A percentile compares a stretch with the other conserved stretches of the same genome.
These are phyloP conservation scores for Puccinellia tenuiflora DNA, from an alignment of 176 grass and related monocot genomes.

Conservation along the genomic window DNA sequence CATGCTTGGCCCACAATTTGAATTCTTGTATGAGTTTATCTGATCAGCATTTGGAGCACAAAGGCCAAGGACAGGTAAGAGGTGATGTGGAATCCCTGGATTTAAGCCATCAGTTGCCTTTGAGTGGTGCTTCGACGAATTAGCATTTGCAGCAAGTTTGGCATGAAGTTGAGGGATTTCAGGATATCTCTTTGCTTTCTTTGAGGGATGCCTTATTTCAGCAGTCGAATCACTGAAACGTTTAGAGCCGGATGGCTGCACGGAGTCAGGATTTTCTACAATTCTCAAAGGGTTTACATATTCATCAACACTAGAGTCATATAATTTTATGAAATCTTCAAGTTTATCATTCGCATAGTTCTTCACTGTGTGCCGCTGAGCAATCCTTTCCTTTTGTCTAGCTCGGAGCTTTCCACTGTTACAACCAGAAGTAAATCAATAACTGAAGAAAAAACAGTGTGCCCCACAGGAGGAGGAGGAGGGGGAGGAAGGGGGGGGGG, in stretches of 20 bases:
- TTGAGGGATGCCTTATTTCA: conserved; percentile 48
- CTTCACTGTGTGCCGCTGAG: conserved; percentile 46
- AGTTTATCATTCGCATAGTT: conserved; percentile 33
- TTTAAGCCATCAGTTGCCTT: conserved; percentile 39
- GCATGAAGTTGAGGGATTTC: conserved; percentile 52
- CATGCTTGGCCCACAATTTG: conserved; percentile 24
- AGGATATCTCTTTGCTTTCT: conserved; percentile 54
- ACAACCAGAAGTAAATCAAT: conserved; percentile 38
- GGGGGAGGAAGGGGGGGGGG: background rate
- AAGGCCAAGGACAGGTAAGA: conserved; percentile 87
- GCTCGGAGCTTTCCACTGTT: conserved; percentile 83
- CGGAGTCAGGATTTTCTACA: conserved; percentile 34
- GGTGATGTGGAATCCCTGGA: conserved; percentile 50
- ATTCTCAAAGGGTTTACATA: conserved; percentile 45
- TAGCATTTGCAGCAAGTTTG: conserved; percentile 28
- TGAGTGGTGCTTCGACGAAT: conserved; percentile 43
- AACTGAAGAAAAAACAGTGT: conserved; percentile 16
- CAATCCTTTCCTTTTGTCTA: conserved; percentile 91
- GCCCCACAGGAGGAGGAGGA: background rate
- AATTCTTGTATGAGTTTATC: conserved; percentile 44
- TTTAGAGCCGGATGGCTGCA: conserved; percentile 39
- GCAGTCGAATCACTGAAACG: conserved; percentile 38
- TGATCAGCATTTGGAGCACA: conserved; percentile 91
- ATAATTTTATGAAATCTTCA: conserved; percentile 38
- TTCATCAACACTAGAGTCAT: conserved; percentile 31